Evolutionary conservation across 225 moss, liverwort and hornwort genomes (phyloP).

Genomic region (Antitrichia curtipendula): DNA sequence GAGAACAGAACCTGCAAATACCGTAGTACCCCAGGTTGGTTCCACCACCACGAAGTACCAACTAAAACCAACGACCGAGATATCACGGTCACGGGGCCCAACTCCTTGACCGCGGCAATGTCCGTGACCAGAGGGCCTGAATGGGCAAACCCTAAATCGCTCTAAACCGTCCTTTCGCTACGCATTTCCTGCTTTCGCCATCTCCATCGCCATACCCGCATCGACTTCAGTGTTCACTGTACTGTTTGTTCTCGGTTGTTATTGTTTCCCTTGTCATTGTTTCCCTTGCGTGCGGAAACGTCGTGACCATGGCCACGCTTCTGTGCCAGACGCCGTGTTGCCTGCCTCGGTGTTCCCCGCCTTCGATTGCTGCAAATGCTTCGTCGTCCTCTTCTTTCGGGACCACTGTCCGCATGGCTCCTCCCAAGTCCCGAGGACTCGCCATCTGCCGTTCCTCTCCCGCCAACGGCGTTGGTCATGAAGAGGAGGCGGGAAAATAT

Average conservation of each 20-base stretch:
- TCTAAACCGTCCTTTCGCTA: neutral
- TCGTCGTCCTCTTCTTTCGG: neutral
- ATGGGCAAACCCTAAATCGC: neutral
- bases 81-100: neutral
- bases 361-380: neutral
- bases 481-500: neutral
- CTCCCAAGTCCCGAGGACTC: neutral
- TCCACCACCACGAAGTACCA: neutral
- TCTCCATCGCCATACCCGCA: neutral
- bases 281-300: neutral
- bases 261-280: neutral
- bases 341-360: neutral
- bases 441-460: conserved; percentile 11
- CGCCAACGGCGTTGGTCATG: neutral
- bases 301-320: neutral
- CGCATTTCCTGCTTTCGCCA: neutral
- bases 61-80: too few relatives aligned
- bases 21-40: neutral
- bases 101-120: neutral
- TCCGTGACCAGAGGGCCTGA: neutral
- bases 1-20: neutral
- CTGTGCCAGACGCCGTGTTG: conserved; percentile 2
- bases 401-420: neutral
- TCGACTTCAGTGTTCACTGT: neutral
- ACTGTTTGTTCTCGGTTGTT: neutral